These are phyloP conservation scores for Candida albicans DNA, from an alignment of 1,139 yeast species.

Conservation along the genomic window DNA sequence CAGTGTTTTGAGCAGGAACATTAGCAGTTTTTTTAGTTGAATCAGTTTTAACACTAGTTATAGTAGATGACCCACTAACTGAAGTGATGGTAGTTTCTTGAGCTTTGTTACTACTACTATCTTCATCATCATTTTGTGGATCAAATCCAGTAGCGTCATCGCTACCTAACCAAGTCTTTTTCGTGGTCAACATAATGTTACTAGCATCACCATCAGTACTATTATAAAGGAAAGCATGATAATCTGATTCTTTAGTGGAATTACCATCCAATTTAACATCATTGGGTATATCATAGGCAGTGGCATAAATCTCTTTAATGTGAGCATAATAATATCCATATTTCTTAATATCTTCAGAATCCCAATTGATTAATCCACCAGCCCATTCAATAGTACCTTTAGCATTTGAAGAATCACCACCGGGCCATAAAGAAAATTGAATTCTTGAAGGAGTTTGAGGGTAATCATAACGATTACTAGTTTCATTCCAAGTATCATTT, in stretches of 20 bases:
- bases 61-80: constrained; percentile 15
- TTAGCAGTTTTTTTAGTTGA: constrained; percentile 13
- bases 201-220: constrained; percentile 44
- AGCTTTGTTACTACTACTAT: constrained; percentile 10
- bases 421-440: constrained; percentile 82
- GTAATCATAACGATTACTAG: constrained; percentile 56
- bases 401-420: constrained; percentile 65
- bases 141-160: constrained; percentile 65
- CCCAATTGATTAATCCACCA: constrained; percentile 87
- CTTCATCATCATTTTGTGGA: constrained; percentile 39
- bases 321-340: constrained; percentile 79
- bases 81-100: constrained; percentile 12
- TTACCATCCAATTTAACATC: constrained; percentile 30
- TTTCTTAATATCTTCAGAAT: constrained; percentile 65
- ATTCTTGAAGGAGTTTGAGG: constrained; percentile 94
- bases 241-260: constrained; percentile 37
- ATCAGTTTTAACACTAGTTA: constrained; percentile 14
- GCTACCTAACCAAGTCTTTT: constrained; percentile 58
- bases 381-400: constrained; percentile 91
- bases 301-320: constrained; percentile 57
- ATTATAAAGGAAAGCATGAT: constrained; percentile 58
- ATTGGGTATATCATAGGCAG: constrained; percentile 70
- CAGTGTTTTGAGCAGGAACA: constrained; percentile 16
- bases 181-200: constrained; percentile 58
- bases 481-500: constrained; percentile 66